Evolutionary conservation across 305 asterid genomes (phyloP).

Genomic region (Fraxinus latifolia): DNA sequence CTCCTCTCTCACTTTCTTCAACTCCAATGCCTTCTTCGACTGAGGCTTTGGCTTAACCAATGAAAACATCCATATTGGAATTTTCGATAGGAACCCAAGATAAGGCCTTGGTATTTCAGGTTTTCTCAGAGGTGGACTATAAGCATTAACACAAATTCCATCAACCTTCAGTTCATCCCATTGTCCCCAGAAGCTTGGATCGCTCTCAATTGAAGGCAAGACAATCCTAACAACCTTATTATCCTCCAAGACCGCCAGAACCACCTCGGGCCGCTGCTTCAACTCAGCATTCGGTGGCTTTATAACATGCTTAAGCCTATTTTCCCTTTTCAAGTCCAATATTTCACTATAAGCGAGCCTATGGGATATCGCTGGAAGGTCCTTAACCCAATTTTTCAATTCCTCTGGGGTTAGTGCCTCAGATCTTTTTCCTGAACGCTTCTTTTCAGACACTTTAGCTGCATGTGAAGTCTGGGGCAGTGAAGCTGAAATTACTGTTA

Average conservation of each 20-base stretch:
- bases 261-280: constrained; percentile 65
- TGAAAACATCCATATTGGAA: constrained; percentile 56
- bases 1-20: constrained; percentile 76
- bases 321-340: constrained; percentile 63
- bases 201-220: constrained; percentile 66
- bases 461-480: constrained; percentile 60
- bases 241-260: constrained; percentile 89
- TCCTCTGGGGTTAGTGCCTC: constrained; percentile 68
- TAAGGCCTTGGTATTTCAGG: constrained; percentile 71
- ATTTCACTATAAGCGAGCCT: constrained; percentile 75
- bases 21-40: constrained; percentile 81
- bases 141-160: constrained; percentile 75
- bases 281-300: constrained; percentile 55
- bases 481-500: constrained; percentile 68
- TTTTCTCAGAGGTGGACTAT: constrained; percentile 65
- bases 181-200: constrained; percentile 72
- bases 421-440: constrained; percentile 51
- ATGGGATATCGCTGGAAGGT: constrained; percentile 68
- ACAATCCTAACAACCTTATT: constrained; percentile 73
- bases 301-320: constrained; percentile 67
- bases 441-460: constrained; percentile 62
- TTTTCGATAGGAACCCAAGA: constrained; percentile 53
- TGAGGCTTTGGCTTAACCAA: constrained; percentile 60
- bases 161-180: constrained; percentile 77
- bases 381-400: constrained; percentile 72